Evolutionary conservation across 371 early-diverging fungal species (phyloP).

Genomic region (Cokeromyces recurvatus): DNA sequence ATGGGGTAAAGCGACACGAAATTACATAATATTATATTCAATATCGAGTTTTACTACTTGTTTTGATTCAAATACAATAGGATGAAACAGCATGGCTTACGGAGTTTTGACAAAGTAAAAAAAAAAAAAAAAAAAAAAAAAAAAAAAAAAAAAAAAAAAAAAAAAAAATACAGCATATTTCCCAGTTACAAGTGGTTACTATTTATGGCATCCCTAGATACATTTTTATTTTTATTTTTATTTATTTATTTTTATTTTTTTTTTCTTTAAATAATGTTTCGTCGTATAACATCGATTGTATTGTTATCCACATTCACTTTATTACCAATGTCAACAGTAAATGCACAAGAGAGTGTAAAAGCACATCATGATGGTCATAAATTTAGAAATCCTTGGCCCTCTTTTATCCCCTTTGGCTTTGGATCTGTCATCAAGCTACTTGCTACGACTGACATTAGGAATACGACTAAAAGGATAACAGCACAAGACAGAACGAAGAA

Average conservation of each 20-base stretch:
- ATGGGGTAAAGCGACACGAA: too few relatives aligned
- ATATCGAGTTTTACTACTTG: too few relatives aligned
- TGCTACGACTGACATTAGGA: neutral
- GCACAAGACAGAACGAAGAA: constrained; percentile 8
- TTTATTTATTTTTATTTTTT: neutral
- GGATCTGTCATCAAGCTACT: neutral
- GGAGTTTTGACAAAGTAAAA: too few relatives aligned
- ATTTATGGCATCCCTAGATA: neutral
- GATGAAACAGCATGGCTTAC: too few relatives aligned
- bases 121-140: too few relatives aligned
- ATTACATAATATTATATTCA: too few relatives aligned
- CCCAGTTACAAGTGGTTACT: constrained; percentile 29
- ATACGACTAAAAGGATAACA: neutral
- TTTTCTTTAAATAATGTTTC: constrained; percentile 56
- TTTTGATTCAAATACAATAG: too few relatives aligned
- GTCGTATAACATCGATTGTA: constrained; percentile 66
- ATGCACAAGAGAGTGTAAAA: too few relatives aligned
- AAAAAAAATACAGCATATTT: too few relatives aligned
- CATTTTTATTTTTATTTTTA: constrained; percentile 11
- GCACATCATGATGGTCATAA: constrained; percentile 13
- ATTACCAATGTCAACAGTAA: constrained; percentile 86
- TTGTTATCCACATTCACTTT: too few relatives aligned
- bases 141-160: too few relatives aligned
- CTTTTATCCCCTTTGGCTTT: constrained; percentile 6
- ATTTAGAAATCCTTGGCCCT: constrained; percentile 24